Percentiles rank a stretch among this genome's conserved stretches.
These are phyloP conservation scores for Dichotomopilus funicola DNA, from an alignment of 2,329 filamentous ascomycete genomes.

Conservation along the genomic window DNA sequence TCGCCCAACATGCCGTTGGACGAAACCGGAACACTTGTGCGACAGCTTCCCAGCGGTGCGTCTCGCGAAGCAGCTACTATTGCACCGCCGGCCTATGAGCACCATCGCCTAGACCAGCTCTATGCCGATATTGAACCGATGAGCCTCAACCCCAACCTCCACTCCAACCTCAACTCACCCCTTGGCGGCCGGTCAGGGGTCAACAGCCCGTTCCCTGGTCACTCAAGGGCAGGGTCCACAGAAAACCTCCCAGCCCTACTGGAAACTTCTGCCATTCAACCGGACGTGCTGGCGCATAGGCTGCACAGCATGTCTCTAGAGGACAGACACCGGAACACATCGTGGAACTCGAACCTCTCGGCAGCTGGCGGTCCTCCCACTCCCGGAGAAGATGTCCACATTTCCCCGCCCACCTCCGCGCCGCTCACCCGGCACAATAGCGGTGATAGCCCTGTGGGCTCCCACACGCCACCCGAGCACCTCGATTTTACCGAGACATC, in stretches of 20 bases:
- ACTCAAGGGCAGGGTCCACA: conserved; percentile 66
- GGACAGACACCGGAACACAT: conserved; percentile 39
- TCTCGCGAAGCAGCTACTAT: conserved; percentile 54
- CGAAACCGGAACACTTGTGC: conserved; percentile 73
- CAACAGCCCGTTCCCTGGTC: conserved; percentile 70
- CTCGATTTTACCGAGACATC: conserved; percentile 53
- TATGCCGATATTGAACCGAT: conserved; percentile 80
- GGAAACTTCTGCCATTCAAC: conserved; percentile 38
- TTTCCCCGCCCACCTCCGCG: conserved; percentile 35
- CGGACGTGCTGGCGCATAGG: conserved; percentile 54
- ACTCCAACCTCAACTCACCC: conserved; percentile 64
- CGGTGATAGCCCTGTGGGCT: conserved; percentile 44
- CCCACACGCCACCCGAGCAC: conserved; percentile 51
- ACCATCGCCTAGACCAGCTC: conserved; percentile 82
- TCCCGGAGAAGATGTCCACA: conserved; percentile 26
- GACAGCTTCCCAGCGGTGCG: conserved; percentile 47
- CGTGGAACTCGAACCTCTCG: conserved; percentile 39
- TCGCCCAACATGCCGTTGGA: conserved; percentile 88
- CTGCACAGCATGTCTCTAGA: conserved; percentile 63
- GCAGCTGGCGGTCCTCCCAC: conserved; percentile 34
- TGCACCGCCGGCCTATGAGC: conserved; percentile 87
- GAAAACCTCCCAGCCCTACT: conserved; percentile 68
- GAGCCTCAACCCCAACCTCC: conserved; percentile 67
- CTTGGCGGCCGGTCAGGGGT: conserved; percentile 59
- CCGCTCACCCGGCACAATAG: conserved; percentile 49